These are phyloP conservation scores for Phialocephala sp. DNA, from an alignment of 2,329 filamentous ascomycete genomes.

Conservation along the genomic window DNA sequence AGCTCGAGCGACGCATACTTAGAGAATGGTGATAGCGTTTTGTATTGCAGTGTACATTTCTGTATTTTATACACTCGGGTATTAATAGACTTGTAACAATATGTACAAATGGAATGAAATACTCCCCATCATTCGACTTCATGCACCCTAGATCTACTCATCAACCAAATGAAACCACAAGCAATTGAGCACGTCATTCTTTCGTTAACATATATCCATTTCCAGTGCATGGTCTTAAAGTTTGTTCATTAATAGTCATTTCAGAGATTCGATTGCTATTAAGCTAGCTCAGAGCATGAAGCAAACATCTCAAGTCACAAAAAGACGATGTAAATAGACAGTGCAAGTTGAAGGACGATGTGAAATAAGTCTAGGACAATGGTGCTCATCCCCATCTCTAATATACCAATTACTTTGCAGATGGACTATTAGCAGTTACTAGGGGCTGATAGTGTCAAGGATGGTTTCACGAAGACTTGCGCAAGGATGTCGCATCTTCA, in stretches of 20 bases:
- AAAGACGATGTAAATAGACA: background rate
- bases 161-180: background rate
- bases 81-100: background rate
- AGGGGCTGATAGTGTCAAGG: constrained; percentile 21
- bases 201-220: no score
- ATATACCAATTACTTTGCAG: constrained; percentile 13
- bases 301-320: constrained; percentile 6
- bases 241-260: background rate
- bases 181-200: no score
- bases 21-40: constrained; percentile 3
- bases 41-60: background rate
- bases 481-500: constrained; percentile 12
- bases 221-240: background rate
- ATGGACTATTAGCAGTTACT: constrained; percentile 15
- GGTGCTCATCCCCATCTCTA: background rate
- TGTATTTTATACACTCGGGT: background rate
- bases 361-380: background rate
- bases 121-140: background rate
- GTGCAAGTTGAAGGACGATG: constrained; percentile 5
- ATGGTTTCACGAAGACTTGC: constrained; percentile 20
- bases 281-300: background rate
- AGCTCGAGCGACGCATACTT: constrained; percentile 34
- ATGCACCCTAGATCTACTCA: background rate
- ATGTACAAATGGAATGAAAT: background rate
- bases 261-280: background rate